Conservation (phyloP, 2,329 filamentous ascomycete genomes). For the Neopestalotiopsis sp. region DNA sequence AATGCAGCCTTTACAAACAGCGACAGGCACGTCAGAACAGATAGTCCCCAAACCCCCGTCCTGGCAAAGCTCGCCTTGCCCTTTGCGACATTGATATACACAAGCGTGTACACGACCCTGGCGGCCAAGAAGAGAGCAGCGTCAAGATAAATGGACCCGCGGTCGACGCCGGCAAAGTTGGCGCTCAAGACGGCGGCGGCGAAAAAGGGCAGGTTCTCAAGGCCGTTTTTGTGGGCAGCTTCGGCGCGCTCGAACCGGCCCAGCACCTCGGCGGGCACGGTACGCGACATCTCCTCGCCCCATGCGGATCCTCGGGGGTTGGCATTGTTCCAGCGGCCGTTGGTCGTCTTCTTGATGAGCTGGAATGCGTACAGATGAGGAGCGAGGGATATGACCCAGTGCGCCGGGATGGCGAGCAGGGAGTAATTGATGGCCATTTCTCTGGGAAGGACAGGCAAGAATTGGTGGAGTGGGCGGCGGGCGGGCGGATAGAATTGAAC, state of each 20-base stretch:
- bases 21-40: background rate
- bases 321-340: background rate
- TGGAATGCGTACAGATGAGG: background rate
- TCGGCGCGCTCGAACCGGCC: slow-evolving; percentile 30
- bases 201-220: slow-evolving; percentile 36
- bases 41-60: no score
- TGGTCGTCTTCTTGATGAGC: background rate
- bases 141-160: slow-evolving; percentile 27
- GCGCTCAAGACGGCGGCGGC: slow-evolving; percentile 35
- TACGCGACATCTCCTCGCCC: background rate
- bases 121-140: slow-evolving; percentile 29
- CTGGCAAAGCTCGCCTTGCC: background rate
- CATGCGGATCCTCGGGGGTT: background rate
- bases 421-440: slow-evolving; percentile 2
- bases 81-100: slow-evolving; percentile 27
- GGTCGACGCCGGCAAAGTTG: slow-evolving; percentile 29
- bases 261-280: background rate
- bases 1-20: background rate
- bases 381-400: background rate
- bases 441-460: background rate
- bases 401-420: background rate
- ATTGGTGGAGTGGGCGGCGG: background rate
- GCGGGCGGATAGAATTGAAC: background rate
- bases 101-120: slow-evolving; percentile 31
- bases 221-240: slow-evolving; percentile 30